phyloP scores from a whole-genome alignment of 2,329 filamentous ascomycete species.

The Cladophialophora chaetospira region DNA sequence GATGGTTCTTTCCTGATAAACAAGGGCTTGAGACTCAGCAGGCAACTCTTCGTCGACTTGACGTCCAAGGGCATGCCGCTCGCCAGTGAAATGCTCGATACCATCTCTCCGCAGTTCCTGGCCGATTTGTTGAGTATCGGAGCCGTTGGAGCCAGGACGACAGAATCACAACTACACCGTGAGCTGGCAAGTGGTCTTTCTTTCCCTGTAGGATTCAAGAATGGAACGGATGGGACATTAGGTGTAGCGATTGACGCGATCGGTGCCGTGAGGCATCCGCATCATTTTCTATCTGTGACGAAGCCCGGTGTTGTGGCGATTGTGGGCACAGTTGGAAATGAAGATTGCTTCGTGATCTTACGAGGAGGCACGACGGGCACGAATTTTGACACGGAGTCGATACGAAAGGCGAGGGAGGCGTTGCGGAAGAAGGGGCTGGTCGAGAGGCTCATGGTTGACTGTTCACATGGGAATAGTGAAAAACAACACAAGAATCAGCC shows the following conservation, averaged over 20 bases:
- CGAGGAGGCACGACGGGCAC: conserved; percentile 88
- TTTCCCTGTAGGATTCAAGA: conserved; percentile 99
- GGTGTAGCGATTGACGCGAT: conserved; percentile 94
- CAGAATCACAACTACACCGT: conserved; percentile 93
- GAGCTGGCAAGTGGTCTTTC: conserved; percentile 93
- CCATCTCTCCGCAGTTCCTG: conserved; percentile 96
- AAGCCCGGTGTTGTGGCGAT: conserved; percentile 94
- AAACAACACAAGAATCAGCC: conserved; percentile 98
- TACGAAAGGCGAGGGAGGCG: conserved; percentile 75
- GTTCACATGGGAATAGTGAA: conserved; percentile 96
- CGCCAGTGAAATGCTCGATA: conserved; percentile 97
- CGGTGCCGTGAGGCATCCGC: conserved; percentile 65
- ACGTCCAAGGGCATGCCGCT: conserved; percentile 89
- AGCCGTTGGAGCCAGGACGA: conserved; percentile 93
- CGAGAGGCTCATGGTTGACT: conserved; percentile 95
- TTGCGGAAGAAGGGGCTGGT: conserved; percentile 80
- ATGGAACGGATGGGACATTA: conserved; percentile 91
- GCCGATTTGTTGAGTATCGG: conserved; percentile 94
- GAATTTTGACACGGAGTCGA: conserved; percentile 87
- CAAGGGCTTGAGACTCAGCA: conserved; percentile 90
- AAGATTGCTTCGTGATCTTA: conserved; percentile 96
- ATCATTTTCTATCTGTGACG: conserved; percentile 98
- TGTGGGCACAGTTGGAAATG: conserved; percentile 87
- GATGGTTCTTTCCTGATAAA: conserved; percentile 98
- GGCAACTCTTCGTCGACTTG: conserved; percentile 89